These are phyloP conservation scores for Beauveria varroae DNA, from an alignment of 2,329 filamentous ascomycete species.

Conservation along the genomic window DNA sequence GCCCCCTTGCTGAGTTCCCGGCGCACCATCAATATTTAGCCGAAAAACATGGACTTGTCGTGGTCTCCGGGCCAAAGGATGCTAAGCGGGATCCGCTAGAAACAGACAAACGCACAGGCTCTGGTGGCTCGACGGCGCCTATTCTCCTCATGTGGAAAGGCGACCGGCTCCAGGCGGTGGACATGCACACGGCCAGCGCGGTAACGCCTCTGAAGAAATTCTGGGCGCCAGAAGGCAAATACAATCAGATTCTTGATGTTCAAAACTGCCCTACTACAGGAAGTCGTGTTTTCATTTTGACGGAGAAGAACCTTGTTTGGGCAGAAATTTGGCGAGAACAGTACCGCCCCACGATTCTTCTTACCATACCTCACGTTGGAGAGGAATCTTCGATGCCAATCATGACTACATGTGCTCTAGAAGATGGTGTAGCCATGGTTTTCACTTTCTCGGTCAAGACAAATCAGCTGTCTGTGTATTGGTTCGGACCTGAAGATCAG, in stretches of 20 bases:
- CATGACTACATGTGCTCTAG: slow-evolving; percentile 21
- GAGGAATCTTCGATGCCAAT: slow-evolving; percentile 3
- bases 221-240: neutral
- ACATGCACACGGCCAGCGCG: slow-evolving; percentile 26
- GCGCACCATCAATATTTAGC: slow-evolving; percentile 20
- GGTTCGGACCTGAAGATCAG: slow-evolving; percentile 21
- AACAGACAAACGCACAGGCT: slow-evolving; percentile 10
- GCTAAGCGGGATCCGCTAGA: neutral
- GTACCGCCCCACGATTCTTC: neutral
- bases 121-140: neutral
- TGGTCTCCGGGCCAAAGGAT: slow-evolving; percentile 20
- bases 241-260: neutral
- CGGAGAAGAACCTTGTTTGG: slow-evolving; percentile 4
- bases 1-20: slow-evolving; percentile 28
- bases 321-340: neutral
- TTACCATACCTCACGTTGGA: slow-evolving; percentile 9
- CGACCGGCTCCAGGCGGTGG: slow-evolving; percentile 26
- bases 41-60: slow-evolving; percentile 36
- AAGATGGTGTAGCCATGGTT: slow-evolving; percentile 21
- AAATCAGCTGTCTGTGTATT: slow-evolving; percentile 27
- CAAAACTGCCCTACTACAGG: neutral
- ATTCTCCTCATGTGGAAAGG: slow-evolving; percentile 31
- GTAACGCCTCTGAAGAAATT: slow-evolving; percentile 12
- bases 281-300: slow-evolving; percentile 9
- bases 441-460: slow-evolving; percentile 26